Evolutionary conservation across 768 basidiomycete species (phyloP), one percentile per base, ranked within the genome.

Genomic region (Polyporus arcularius): DNA sequence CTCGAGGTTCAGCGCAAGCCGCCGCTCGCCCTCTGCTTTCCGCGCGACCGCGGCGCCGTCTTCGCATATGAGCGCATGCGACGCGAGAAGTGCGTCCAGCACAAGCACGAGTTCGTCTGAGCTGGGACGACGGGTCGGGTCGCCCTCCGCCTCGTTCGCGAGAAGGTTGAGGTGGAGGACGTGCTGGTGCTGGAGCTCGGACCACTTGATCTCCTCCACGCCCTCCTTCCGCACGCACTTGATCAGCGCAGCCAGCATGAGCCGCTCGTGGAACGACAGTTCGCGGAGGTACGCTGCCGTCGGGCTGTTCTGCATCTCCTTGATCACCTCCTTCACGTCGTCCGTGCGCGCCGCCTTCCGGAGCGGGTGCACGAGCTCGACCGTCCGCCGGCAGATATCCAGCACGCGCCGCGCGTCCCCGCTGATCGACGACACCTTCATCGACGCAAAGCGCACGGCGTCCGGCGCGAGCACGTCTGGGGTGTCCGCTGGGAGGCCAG

Each of bases 321-420:
- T 84, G 55, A 94, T 85, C 9, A 96, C 93, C 52, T 86, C 83
- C 67, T 81, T 84, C 65, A 96, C 86, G 57, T 96, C 91, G 18
- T 81, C 82, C 0, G 84, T 83, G 26, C 82, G 79, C 12, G 90
- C 93, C 0, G 85, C 77, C 62, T 75, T 73, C 55, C 75, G 74
- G 1, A 74, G 73, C 32, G 78, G 70, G 60, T 83, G 82, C 6
- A 88, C 87, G 16, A 92, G 82, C 71, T 96, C 95, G 6, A 95
- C 92, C 0, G 92, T 87, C 0, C 94, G 89, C 66, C 96, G 81
- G 76, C 94, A 97, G 48, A 96, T 90, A 71, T 99, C 97, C 59
- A 99, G 79, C 5, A 96, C 91, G 32, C 96, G 81, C 54, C 97
- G 79, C 0, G 97, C 97, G 72, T 99, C 97, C 30, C 97, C 97